Base-by-base conservation (phyloP, 2,329 filamentous ascomycete species). In the Leptographium radiaticola region DNA sequence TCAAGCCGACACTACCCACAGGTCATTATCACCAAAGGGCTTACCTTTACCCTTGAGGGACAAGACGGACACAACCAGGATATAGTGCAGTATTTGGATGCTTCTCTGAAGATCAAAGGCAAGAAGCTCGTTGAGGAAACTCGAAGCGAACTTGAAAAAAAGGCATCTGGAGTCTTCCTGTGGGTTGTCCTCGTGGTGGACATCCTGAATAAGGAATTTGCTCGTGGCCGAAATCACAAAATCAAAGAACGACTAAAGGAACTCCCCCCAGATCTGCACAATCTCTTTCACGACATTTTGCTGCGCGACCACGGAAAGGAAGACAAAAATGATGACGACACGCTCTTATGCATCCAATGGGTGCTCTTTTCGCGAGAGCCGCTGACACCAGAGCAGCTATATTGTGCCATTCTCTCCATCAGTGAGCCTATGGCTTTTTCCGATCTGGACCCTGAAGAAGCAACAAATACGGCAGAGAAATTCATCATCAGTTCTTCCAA, bases 291-390 rank as follows among this genome's bases (percentile, higher is more conserved):
- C 3, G 64, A 76, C 16, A 75, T 82, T 0, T 53, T 82, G 2
- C 69, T 55, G 0, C 67, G 75, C 16, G 77, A 83, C 51, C 18
- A 53, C 0, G 40, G 66, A 0, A 67, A 77, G 6, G 63, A 64
- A 48, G 63, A 72, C 0, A 63, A 68, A 0, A 67, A 77, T 6
- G 63, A 64, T 47, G 63, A 72, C 0, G 63, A 68, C 0, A 57
- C 81, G 0, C 53, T 69, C 0, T 57, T 76, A 0, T 79, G 71
- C 34, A 56, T 83, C 0, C 69, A 75, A 20, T 82, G 74, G 73
- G 65, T 83, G 0, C 64, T 83, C 0, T 81, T 71, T 30, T 67
- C 79, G 0, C 65, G 61, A 9, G 57, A 63, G 0, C 73, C 77
- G 0, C 54, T 81, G 0, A 64, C 46, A 0, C 70, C 64, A 0